Conservation (phyloP, 139 green algal genomes). For the Nannochloris sp. region DNA sequence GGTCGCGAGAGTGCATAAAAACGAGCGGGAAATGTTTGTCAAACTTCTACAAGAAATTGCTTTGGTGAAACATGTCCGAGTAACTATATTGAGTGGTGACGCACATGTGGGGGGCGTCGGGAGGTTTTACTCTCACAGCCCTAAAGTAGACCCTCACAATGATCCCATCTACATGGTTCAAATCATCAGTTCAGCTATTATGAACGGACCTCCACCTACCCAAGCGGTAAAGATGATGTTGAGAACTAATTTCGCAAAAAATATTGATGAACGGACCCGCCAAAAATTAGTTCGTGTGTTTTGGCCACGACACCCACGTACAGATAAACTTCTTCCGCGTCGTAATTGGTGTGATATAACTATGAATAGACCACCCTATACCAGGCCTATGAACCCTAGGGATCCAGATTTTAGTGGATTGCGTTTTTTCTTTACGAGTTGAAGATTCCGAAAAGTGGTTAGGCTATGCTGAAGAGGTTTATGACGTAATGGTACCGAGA, state of each 20-base stretch:
- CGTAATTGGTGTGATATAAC: conserved; percentile 39
- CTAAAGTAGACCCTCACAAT: conserved; percentile 19
- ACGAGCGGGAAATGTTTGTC: conserved; percentile 31
- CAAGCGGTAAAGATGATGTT: conserved; percentile 35
- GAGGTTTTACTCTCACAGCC: conserved; percentile 27
- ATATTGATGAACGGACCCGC: conserved; percentile 8
- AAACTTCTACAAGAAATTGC: conserved; percentile 25
- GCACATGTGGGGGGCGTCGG: conserved; percentile 37
- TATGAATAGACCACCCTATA: conserved; percentile 12
- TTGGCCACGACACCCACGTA: conserved; percentile 4
- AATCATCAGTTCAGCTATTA: conserved; percentile 43
- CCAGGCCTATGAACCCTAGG: conserved; percentile 2
- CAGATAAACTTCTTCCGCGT: conserved; percentile 25
- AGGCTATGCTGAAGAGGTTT: conserved; percentile 27
- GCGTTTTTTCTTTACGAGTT: conserved; percentile 21
- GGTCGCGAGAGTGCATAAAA: conserved; percentile 16
- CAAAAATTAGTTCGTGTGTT: conserved; percentile 29
- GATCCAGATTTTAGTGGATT: conserved; percentile 12
- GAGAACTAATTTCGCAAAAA: conserved; percentile 22
- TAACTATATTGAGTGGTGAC: conserved; percentile 40
- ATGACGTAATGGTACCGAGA: conserved; percentile 9
- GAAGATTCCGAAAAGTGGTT: conserved; percentile 12
- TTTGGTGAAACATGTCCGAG: neutral
- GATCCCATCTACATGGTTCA: conserved; percentile 42
- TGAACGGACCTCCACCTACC: conserved; percentile 39